A percentile compares a stretch with the other conserved stretches of the same genome.
Conservation (phyloP, 2,329 filamentous ascomycete species). For the Fusarium zealandicum region DNA sequence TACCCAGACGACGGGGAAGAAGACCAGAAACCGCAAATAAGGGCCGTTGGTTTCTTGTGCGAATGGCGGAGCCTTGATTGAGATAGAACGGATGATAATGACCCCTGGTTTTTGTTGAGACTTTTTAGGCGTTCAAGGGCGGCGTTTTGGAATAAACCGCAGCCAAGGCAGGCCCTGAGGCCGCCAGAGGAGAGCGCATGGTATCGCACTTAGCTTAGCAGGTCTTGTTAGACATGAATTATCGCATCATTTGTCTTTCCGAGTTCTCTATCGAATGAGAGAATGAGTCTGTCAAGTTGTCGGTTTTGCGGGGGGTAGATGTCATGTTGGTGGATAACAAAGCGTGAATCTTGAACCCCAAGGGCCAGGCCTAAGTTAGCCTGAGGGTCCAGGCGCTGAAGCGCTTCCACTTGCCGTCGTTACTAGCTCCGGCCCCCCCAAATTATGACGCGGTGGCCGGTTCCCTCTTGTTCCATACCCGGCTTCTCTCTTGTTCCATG, state of each 20-base stretch:
- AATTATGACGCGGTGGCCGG: conserved; percentile 26
- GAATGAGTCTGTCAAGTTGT: not conserved
- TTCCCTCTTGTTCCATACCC: conserved; percentile 28
- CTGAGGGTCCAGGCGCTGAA: not conserved
- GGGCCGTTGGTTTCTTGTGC: conserved; percentile 7
- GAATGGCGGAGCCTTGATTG: conserved; percentile 2
- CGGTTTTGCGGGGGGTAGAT: conserved; percentile 22
- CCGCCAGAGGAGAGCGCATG: conserved; percentile 26
- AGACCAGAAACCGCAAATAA: conserved; percentile 63
- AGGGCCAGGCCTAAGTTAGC: too few species aligned
- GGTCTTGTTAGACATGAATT: conserved; percentile 19
- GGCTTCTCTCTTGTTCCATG: conserved; percentile 35
- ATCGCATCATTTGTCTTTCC: conserved; percentile 7
- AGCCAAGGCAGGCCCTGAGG: conserved; percentile 18
- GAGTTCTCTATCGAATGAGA: not conserved
- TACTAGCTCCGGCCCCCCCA: conserved; percentile 1
- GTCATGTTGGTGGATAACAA: conserved; percentile 3
- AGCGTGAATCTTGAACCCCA: conserved; percentile 10
- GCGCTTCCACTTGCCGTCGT: conserved; percentile 1
- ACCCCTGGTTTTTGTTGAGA: conserved; percentile 26
- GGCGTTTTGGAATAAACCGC: conserved; percentile 27
- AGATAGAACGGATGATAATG: conserved; percentile 35
- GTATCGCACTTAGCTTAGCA: conserved; percentile 2
- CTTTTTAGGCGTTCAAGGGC: conserved; percentile 33
- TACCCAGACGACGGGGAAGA: conserved; percentile 63